phyloP scores from a whole-genome alignment of 2,329 filamentous ascomycete species.

The Beauveria varroae region DNA sequence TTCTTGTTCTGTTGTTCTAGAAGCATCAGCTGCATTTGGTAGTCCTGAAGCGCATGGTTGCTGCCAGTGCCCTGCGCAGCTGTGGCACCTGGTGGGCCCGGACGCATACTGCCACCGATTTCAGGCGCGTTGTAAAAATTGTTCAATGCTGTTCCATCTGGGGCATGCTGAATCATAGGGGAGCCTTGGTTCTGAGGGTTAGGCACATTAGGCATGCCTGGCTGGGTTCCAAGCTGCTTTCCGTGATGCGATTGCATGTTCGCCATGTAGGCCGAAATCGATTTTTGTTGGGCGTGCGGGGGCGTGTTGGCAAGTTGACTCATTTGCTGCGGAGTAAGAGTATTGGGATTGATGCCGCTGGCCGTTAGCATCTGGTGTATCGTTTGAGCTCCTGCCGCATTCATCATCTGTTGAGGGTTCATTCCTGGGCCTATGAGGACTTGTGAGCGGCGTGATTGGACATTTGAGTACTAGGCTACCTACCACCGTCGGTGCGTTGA shows the following conservation, averaged over 20 bases:
- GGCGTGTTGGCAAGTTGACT: constrained; percentile 50
- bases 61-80: constrained; percentile 41
- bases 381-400: constrained; percentile 39
- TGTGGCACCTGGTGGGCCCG: constrained; percentile 39
- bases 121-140: constrained; percentile 58
- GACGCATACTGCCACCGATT: constrained; percentile 53
- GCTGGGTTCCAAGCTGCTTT: constrained; percentile 69
- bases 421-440: constrained; percentile 40
- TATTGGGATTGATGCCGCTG: constrained; percentile 68
- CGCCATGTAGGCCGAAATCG: constrained; percentile 80
- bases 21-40: constrained; percentile 84
- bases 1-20: constrained; percentile 86
- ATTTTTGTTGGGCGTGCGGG: constrained; percentile 66
- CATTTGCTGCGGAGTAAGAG: constrained; percentile 70
- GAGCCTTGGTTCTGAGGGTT: constrained; percentile 72
- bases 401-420: constrained; percentile 60
- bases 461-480: background rate
- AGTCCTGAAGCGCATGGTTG: constrained; percentile 78
- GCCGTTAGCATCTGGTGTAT: constrained; percentile 55
- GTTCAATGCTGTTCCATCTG: constrained; percentile 51
- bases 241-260: constrained; percentile 78
- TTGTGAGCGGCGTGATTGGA: background rate
- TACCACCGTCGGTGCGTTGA: constrained; percentile 63
- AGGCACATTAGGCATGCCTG: constrained; percentile 61
- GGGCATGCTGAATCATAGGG: constrained; percentile 70